These are phyloP conservation scores for Colletotrichum falcatum DNA, from an alignment of 2,329 filamentous ascomycete genomes.

Conservation along the genomic window DNA sequence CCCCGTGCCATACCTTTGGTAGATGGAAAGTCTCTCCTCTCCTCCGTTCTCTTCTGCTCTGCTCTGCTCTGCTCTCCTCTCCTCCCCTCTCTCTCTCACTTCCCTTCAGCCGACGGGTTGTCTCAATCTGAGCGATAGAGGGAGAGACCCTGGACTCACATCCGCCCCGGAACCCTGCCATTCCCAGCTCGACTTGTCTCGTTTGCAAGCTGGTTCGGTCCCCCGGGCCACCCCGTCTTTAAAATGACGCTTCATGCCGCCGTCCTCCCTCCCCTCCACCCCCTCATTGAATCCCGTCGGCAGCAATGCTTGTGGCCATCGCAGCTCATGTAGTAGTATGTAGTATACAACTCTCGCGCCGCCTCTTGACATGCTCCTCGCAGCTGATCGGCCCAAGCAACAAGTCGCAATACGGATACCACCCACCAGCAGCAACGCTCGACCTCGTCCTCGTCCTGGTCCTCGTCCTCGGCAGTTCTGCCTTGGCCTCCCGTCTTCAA, in stretches of 20 bases:
- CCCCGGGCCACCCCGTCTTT: neutral
- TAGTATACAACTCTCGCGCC: slow-evolving; percentile 8
- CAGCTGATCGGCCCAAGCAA: neutral
- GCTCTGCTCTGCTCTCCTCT: too few relatives aligned
- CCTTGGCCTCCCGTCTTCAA: neutral
- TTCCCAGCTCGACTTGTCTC: slow-evolving; percentile 5
- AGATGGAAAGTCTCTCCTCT: too few relatives aligned
- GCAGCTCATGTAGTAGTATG: too few relatives aligned
- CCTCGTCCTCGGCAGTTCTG: slow-evolving; percentile 14
- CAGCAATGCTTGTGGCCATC: neutral
- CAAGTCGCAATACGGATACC: neutral
- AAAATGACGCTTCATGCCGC: slow-evolving; percentile 11
- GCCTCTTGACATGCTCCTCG: neutral
- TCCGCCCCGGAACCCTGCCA: neutral
- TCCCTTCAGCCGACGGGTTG: neutral
- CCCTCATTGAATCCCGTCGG: neutral
- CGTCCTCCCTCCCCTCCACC: neutral
- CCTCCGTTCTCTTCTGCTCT: too few relatives aligned
- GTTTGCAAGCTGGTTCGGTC: neutral
- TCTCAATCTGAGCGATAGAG: slow-evolving; percentile 6
- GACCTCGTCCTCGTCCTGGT: neutral
- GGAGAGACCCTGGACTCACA: slow-evolving; percentile 15
- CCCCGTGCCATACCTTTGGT: neutral
- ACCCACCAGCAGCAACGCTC: neutral
- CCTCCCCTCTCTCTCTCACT: neutral